These are phyloP conservation scores for Silene vulgaris DNA, from an alignment of 179 eudicot species.

Conservation along the genomic window DNA sequence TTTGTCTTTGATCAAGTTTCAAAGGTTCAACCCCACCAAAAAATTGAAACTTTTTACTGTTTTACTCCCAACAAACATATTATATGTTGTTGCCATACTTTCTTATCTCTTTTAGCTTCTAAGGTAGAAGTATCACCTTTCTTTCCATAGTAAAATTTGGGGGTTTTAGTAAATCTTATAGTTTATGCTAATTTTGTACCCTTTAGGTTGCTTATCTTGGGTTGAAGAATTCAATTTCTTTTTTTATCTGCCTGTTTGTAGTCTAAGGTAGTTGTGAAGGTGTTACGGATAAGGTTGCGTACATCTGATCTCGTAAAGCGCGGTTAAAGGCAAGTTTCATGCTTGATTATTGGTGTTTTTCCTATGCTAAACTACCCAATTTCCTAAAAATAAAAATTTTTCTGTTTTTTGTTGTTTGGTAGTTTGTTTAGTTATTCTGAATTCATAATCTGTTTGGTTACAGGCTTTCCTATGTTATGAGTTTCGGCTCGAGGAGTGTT, in stretches of 20 bases:
- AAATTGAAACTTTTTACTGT: slow-evolving; percentile 19
- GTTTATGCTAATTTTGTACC: background rate
- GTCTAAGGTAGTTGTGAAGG: slow-evolving; percentile 11
- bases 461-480: slow-evolving; percentile 26
- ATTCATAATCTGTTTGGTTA: slow-evolving; percentile 21
- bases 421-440: slow-evolving; percentile 17
- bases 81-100: slow-evolving; percentile 20
- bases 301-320: background rate
- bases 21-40: slow-evolving; percentile 19
- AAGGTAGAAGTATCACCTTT: slow-evolving; percentile 11
- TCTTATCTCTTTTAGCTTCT: slow-evolving; percentile 20
- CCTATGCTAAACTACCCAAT: background rate
- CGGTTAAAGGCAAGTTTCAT: slow-evolving; percentile 3
- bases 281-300: slow-evolving; percentile 17
- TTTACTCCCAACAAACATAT: background rate
- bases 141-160: slow-evolving; percentile 13
- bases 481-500: slow-evolving; percentile 2
- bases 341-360: slow-evolving; percentile 4
- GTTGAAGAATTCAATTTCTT: slow-evolving; percentile 17
- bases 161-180: slow-evolving; percentile 7
- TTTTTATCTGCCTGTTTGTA: background rate
- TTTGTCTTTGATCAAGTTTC: background rate
- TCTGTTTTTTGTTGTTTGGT: slow-evolving; percentile 8
- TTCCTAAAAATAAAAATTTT: background rate
- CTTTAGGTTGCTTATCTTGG: background rate